phyloP scores from a whole-genome alignment of 2,329 filamentous ascomycete species.

The Cytospora schulzeri region DNA sequence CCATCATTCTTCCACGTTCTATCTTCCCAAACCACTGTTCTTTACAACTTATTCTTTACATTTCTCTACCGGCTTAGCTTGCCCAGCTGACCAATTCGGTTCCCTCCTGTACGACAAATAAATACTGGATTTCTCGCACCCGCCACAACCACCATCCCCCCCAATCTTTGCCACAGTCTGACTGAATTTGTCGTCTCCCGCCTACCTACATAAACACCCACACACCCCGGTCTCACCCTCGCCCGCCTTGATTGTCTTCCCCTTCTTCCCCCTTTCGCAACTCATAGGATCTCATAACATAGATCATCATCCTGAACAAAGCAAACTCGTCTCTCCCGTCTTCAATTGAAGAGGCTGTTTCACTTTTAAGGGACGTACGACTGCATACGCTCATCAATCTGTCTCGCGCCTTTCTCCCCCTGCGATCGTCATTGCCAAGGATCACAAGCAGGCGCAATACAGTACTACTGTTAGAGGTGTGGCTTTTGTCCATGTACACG shows the following conservation, averaged over 20 bases:
- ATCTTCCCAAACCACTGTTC: conserved; percentile 8
- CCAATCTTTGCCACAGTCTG: conserved; percentile 18
- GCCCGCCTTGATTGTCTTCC: conserved; percentile 16
- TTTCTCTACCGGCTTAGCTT: not conserved
- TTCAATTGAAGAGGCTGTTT: not conserved
- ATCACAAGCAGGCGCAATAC: not conserved
- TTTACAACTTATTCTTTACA: not conserved
- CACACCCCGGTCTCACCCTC: conserved; percentile 17
- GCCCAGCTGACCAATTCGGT: conserved; percentile 28
- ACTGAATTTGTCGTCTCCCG: conserved; percentile 6
- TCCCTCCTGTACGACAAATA: conserved; percentile 15
- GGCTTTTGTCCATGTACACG: not conserved
- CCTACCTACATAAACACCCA: conserved; percentile 14
- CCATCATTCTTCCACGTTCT: conserved; percentile 16
- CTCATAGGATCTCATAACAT: not conserved
- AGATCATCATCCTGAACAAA: not conserved
- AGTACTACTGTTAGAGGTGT: not conserved
- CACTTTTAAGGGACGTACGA: not conserved
- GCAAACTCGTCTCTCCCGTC: not conserved
- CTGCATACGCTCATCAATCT: not conserved
- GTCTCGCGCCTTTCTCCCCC: not conserved
- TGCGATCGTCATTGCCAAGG: conserved; percentile 1
- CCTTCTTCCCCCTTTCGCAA: conserved; percentile 14
- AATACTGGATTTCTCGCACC: conserved; percentile 5
- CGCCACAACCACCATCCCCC: conserved; percentile 7